A percentile compares a stretch with the other conserved stretches of the same genome.
These are phyloP conservation scores for Fusarium penzigii DNA, from an alignment of 2,329 filamentous ascomycete genomes.

Conservation along the genomic window DNA sequence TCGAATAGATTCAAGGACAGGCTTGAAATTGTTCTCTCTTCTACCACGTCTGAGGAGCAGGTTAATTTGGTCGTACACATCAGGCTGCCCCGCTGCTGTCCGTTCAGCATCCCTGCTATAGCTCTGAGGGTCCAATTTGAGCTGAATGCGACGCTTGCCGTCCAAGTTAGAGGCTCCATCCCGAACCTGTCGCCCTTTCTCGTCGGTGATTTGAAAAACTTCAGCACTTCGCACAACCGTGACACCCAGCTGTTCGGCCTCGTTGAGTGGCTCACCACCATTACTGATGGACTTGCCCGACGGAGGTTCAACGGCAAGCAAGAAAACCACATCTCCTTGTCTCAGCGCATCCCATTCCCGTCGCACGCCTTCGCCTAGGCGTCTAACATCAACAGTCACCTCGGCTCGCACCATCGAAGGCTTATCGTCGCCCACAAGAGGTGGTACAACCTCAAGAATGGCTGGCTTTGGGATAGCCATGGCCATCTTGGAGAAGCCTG, in stretches of 20 bases:
- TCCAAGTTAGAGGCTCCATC: slow-evolving; percentile 63
- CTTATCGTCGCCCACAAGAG: slow-evolving; percentile 78
- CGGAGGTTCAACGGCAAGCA: slow-evolving; percentile 72
- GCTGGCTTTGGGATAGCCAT: slow-evolving; percentile 82
- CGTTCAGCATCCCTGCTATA: slow-evolving; percentile 77
- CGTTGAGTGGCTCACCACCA: slow-evolving; percentile 43
- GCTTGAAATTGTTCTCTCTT: slow-evolving; percentile 96
- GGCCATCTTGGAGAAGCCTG: slow-evolving; percentile 89
- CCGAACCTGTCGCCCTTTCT: slow-evolving; percentile 73
- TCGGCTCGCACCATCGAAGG: slow-evolving; percentile 88
- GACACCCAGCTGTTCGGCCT: slow-evolving; percentile 66
- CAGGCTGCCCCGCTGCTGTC: slow-evolving; percentile 64
- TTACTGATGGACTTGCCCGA: slow-evolving; percentile 55
- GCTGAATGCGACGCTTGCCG: slow-evolving; percentile 69
- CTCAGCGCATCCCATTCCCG: slow-evolving; percentile 89
- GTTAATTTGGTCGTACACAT: slow-evolving; percentile 85
- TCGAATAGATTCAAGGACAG: slow-evolving; percentile 88
- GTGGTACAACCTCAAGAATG: slow-evolving; percentile 81
- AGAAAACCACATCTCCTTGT: slow-evolving; percentile 85
- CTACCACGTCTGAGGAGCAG: slow-evolving; percentile 79
- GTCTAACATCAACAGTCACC: slow-evolving; percentile 79
- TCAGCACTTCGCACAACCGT: slow-evolving; percentile 77
- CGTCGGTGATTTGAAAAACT: slow-evolving; percentile 82
- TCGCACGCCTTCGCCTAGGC: slow-evolving; percentile 72
- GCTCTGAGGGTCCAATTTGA: slow-evolving; percentile 77